Base-by-base conservation (phyloP, 148 eudicot species). In the Rhododendron henanense region DNA sequence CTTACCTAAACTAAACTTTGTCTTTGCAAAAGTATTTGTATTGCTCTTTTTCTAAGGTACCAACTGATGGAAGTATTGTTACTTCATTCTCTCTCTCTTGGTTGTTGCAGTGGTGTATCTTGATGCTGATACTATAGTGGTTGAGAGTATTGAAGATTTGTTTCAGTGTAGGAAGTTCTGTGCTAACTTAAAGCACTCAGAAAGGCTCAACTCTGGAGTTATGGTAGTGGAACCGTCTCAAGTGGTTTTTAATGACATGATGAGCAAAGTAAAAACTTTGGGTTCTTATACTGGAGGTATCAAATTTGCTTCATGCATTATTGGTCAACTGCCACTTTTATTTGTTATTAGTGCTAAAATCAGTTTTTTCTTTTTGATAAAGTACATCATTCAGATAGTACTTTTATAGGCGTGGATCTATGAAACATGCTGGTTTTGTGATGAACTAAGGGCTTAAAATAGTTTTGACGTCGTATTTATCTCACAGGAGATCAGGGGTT, bases 111-210 rank as follows among this genome's bases (percentile, higher is more conserved):
- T 97, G 90, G 98, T 97, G 86, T 97, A 97, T 89, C 98, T 97
- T 91, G 99, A 97, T 90, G 99, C 99, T 82, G 99, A 97, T 91
- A 95, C 99, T 23, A 95, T 97, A 77, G 99, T 95, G 69, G 90
- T 97, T 78, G 92, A 95, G 91, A 94, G 87, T 86, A 93, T 97
- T 85, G 99, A 97, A 45, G 96, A 93, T 91, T 92, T 97, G 55
- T 97, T 97, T 85, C 94, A 92, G 82, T 97, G 99, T 89, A 92
- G 92, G 65, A 97, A 93, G 88, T 97, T 97, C 81, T 97, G 99
- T 91, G 99, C 99, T 73, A 97, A 97, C 87, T 89, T 97, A 87
- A 97, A 97, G 92, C 99, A 97, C 90, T 97, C 99, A 31, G 99
- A 97, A 87, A 93, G 98, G 90, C 90, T 97, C 31, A 97, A 97